phyloP scores from a whole-genome alignment of 495 filamentous ascomycete species.

The Hyaloscypha bicolor region DNA sequence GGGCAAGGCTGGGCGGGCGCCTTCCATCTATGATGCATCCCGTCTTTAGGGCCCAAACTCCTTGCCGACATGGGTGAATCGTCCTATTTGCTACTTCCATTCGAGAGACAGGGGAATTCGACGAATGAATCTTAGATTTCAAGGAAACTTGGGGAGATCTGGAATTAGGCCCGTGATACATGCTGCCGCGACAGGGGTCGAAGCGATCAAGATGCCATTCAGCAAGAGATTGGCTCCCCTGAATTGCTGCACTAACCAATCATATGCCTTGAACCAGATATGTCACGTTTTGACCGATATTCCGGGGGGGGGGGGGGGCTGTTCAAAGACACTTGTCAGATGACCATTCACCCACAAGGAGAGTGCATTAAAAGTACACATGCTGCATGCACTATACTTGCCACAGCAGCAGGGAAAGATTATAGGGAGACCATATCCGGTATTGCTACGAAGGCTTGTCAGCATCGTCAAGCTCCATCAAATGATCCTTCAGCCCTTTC shows the following conservation, averaged over 20 bases:
- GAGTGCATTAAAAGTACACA: background rate
- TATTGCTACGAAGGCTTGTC: background rate
- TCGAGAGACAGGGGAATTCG: background rate
- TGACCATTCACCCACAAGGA: background rate
- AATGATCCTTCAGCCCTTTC: slow-evolving; percentile 67
- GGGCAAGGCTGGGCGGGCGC: background rate
- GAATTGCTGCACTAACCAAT: background rate
- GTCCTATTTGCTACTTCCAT: background rate
- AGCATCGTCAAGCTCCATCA: slow-evolving; percentile 41
- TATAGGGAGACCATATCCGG: background rate
- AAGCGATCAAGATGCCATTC: background rate
- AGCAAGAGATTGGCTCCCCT: background rate
- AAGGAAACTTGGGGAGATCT: background rate
- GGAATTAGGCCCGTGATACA: background rate
- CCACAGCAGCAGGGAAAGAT: background rate
- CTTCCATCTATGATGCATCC: background rate
- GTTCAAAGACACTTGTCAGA: background rate
- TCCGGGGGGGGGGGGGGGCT: background rate
- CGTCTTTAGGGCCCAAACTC: background rate
- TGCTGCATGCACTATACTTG: background rate
- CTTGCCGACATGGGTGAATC: background rate
- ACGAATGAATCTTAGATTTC: background rate
- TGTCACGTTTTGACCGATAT: background rate
- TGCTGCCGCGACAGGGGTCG: background rate
- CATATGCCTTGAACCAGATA: background rate